Conservation (phyloP, 176 grass and related monocot genomes). For the Saccharum spontaneum region DNA sequence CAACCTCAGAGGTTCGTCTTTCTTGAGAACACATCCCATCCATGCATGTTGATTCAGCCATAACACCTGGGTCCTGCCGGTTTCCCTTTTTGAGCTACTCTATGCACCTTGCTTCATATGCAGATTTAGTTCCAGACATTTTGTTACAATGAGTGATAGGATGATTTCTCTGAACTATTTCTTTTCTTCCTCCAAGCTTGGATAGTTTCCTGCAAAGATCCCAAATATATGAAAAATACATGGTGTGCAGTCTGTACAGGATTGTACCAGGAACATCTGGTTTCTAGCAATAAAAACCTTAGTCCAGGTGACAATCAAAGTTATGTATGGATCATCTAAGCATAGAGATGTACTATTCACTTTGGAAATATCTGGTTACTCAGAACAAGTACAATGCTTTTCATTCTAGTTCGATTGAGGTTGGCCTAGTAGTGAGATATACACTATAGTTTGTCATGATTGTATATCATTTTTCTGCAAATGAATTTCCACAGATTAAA, state of each 20-base stretch:
- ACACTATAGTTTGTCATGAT: background rate
- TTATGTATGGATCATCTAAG: background rate
- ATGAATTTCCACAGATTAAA: too few relatives aligned
- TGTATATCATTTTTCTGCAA: background rate
- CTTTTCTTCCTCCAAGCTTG: background rate
- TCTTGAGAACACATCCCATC: background rate
- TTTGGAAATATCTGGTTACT: background rate
- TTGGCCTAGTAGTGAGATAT: background rate
- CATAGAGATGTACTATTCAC: background rate
- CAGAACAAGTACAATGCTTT: background rate
- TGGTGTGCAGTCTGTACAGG: background rate
- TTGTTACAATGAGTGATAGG: background rate
- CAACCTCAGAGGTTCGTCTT: constrained; percentile 65
- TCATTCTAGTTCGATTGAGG: background rate
- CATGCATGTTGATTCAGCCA: constrained; percentile 1
- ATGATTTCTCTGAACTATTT: background rate
- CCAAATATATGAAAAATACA: background rate
- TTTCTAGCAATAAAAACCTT: background rate
- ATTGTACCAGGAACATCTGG: background rate
- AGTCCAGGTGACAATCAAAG: background rate
- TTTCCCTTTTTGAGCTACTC: background rate
- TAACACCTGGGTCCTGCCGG: background rate
- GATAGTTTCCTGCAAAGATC: background rate
- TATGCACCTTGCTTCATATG: background rate
- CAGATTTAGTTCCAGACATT: background rate